These are phyloP conservation scores for Claviceps maximensis DNA, from an alignment of 2,329 filamentous ascomycete genomes.

Conservation along the genomic window DNA sequence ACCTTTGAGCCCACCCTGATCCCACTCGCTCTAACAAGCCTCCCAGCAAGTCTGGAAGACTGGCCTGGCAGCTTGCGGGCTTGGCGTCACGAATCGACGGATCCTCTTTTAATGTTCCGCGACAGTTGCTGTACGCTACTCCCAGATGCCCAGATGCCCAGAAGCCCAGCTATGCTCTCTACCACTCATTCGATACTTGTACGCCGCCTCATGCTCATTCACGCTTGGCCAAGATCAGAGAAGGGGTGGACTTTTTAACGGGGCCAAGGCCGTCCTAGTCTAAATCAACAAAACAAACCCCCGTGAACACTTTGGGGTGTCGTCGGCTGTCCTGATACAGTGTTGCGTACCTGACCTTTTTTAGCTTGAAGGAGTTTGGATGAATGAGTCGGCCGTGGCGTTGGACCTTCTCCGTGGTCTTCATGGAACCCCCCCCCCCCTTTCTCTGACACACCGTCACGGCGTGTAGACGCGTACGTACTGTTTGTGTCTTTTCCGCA, in stretches of 20 bases:
- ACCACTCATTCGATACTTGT: conserved; percentile 5
- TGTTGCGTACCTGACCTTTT: conserved; percentile 5
- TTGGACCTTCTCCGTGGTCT: conserved; percentile 1
- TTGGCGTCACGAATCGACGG: conserved; percentile 1
- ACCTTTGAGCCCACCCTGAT: conserved; percentile 1
- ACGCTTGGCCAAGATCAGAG: neutral
- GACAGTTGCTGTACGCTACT: neutral
- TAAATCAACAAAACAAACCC: conserved; percentile 1
- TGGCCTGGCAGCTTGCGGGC: neutral
- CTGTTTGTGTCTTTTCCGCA: neutral
- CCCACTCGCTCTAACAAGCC: conserved; percentile 2
- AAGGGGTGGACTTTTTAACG: conserved; percentile 1
- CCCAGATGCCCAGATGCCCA: neutral
- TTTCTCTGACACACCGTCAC: neutral
- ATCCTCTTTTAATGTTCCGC: conserved; percentile 1
- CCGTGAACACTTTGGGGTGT: conserved; percentile 3
- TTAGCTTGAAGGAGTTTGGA: conserved; percentile 3
- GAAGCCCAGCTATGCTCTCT: neutral
- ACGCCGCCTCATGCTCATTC: conserved; percentile 6
- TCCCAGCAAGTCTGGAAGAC: conserved; percentile 1
- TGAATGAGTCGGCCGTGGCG: conserved; percentile 1
- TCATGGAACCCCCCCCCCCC: neutral
- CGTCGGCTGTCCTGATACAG: conserved; percentile 5
- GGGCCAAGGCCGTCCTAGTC: conserved; percentile 1
- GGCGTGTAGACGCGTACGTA: conserved; percentile 1